Evolutionary conservation across 371 early-diverging fungal genomes (phyloP).

Genomic region (Lichtheimia ornata): DNA sequence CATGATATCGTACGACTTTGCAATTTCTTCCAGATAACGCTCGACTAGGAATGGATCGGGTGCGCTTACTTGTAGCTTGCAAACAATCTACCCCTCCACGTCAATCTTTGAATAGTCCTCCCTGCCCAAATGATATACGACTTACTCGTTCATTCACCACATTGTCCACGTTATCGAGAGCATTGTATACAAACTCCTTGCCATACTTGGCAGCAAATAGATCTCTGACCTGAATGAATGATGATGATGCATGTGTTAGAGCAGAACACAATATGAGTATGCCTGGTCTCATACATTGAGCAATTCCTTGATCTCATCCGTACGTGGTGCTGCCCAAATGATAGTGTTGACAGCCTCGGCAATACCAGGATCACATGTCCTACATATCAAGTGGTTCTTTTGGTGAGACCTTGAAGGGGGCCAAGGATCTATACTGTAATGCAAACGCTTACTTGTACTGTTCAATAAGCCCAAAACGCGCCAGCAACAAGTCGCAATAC

Average conservation of each 20-base stretch:
- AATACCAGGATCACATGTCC: slow-evolving; percentile 80
- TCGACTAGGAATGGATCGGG: slow-evolving; percentile 82
- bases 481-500: slow-evolving; percentile 85
- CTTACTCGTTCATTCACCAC: slow-evolving; percentile 78
- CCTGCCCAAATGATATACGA: neutral
- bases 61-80: slow-evolving; percentile 76
- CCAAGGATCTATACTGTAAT: neutral
- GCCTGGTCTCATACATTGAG: no score
- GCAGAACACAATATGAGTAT: no score
- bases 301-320: slow-evolving; percentile 86
- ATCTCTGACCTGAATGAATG: slow-evolving; percentile 59
- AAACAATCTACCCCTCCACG: slow-evolving; percentile 59
- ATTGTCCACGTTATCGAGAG: slow-evolving; percentile 74
- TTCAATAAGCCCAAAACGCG: slow-evolving; percentile 88
- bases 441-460: slow-evolving; percentile 67
- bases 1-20: slow-evolving; percentile 73
- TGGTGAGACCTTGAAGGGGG: no score
- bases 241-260: neutral
- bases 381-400: slow-evolving; percentile 23
- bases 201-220: slow-evolving; percentile 83
- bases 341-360: slow-evolving; percentile 86
- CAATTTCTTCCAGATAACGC: slow-evolving; percentile 88
- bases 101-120: neutral
- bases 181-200: slow-evolving; percentile 75
- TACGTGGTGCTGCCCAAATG: slow-evolving; percentile 86